Percentiles rank a stretch among this genome's conserved stretches.
Evolutionary conservation across 225 moss, liverwort and hornwort species (phyloP).

Genomic region (Bryum argenteum): DNA sequence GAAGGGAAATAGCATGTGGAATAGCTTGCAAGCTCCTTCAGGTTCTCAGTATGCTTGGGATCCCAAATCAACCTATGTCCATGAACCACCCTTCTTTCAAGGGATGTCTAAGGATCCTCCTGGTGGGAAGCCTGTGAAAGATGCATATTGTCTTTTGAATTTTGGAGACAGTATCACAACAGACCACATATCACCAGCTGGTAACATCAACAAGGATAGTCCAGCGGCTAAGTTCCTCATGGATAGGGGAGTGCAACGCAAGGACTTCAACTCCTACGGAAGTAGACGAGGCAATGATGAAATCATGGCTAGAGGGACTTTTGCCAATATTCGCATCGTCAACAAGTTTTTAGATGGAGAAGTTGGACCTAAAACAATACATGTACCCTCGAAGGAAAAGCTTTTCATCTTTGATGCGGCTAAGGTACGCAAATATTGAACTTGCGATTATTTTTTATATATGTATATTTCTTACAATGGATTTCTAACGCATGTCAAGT

Average conservation of each 20-base stretch:
- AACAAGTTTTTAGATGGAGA: slow-evolving; percentile 86
- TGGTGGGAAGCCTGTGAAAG: slow-evolving; percentile 70
- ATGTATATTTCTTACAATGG: background rate
- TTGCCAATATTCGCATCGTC: slow-evolving; percentile 89
- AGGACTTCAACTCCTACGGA: slow-evolving; percentile 96
- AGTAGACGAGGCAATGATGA: slow-evolving; percentile 95
- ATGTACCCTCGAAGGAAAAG: slow-evolving; percentile 84
- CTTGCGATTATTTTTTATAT: background rate
- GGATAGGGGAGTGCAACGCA: slow-evolving; percentile 63
- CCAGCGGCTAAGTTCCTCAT: slow-evolving; percentile 77
- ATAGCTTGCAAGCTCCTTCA: slow-evolving; percentile 56
- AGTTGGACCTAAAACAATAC: slow-evolving; percentile 87
- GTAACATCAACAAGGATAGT: slow-evolving; percentile 88
- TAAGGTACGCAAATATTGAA: slow-evolving; percentile 44
- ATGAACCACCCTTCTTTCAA: slow-evolving; percentile 88
- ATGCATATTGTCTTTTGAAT: slow-evolving; percentile 84
- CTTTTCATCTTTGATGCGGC: slow-evolving; percentile 81
- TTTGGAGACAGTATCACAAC: slow-evolving; percentile 96
- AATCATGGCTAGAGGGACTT: slow-evolving; percentile 91
- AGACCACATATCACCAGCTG: slow-evolving; percentile 93
- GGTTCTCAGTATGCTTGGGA: slow-evolving; percentile 87
- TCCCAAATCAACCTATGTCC: slow-evolving; percentile 80
- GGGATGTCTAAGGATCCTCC: slow-evolving; percentile 70
- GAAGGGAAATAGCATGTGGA: slow-evolving; percentile 85
- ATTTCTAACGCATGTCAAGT: slow-evolving; percentile 7